Evolutionary conservation across 306 rosid genomes (phyloP).

Genomic region (Begonia fuchsioides): DNA sequence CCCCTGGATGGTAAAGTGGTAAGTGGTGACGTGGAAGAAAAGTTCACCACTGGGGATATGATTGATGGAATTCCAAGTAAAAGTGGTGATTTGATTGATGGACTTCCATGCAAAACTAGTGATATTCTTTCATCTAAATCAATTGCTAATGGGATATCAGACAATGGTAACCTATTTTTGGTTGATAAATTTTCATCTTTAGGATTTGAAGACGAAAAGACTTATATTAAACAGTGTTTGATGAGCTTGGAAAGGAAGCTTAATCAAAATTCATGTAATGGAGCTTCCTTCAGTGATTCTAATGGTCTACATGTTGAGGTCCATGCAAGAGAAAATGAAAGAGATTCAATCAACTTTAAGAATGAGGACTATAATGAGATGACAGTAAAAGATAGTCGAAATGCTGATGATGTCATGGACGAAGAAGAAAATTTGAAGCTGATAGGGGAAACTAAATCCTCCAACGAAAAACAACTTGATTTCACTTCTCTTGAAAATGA

Average conservation of each 20-base stretch:
- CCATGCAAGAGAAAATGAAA: constrained; percentile 15
- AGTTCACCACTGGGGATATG: too few species aligned
- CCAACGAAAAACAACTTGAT: constrained; percentile 17
- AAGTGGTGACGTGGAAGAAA: too few species aligned
- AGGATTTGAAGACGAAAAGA: constrained; percentile 59
- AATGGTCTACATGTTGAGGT: constrained; percentile 18
- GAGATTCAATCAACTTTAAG: constrained; percentile 18
- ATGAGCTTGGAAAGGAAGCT: constrained; percentile 49
- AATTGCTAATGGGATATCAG: constrained; percentile 17
- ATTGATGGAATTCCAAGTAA: constrained; percentile 9
- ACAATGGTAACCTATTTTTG: constrained; percentile 15
- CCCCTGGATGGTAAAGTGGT: constrained; percentile 11
- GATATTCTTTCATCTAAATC: constrained; percentile 12
- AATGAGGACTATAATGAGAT: constrained; percentile 16
- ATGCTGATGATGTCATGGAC: constrained; percentile 16
- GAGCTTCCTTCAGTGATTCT: constrained; percentile 9
- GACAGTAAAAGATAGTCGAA: constrained; percentile 21
- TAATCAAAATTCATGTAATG: constrained; percentile 15
- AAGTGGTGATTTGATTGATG: too few species aligned
- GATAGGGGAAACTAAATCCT: constrained; percentile 10
- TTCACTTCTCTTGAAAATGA: constrained; percentile 41
- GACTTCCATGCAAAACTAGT: constrained; percentile 6
- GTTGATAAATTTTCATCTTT: constrained; percentile 18
- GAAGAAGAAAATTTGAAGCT: constrained; percentile 12
- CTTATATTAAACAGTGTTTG: constrained; percentile 42